These are phyloP conservation scores for Candida vaughaniae DNA, from an alignment of 805 yeast genomes.

Conservation along the genomic window DNA sequence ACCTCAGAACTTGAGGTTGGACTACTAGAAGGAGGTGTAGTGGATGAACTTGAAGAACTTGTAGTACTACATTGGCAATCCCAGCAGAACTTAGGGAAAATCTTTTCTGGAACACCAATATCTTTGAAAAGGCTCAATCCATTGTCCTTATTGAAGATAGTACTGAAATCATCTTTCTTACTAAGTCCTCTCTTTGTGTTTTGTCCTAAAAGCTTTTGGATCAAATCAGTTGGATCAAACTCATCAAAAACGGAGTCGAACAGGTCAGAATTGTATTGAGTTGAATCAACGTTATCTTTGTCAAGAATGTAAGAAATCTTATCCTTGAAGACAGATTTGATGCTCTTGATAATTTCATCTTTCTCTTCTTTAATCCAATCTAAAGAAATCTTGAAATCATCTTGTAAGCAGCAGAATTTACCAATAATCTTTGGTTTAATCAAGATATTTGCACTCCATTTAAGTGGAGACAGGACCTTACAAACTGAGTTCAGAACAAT, in stretches of 20 bases:
- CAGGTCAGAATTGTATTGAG: conserved; percentile 1
- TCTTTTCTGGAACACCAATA: conserved; percentile 6
- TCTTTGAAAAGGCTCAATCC: conserved; percentile 4
- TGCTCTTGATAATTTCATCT: conserved; percentile 4
- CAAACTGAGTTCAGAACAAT: conserved; percentile 11
- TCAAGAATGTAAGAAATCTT: conserved; percentile 6
- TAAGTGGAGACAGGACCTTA: conserved; percentile 14
- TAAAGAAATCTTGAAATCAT: conserved; percentile 18
- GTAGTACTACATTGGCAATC: conserved; percentile 12
- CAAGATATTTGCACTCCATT: conserved; percentile 23
- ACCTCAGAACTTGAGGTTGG: conserved; percentile 1
- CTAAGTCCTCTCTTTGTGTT: neutral
- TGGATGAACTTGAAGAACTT: conserved; percentile 1
- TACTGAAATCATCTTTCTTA: neutral
- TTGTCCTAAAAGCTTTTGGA: conserved; percentile 5
- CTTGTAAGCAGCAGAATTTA: conserved; percentile 25
- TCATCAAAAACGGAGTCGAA: conserved; percentile 2
- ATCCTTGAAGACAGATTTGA: conserved; percentile 6
- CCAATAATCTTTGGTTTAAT: conserved; percentile 17
- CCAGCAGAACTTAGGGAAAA: conserved; percentile 14
- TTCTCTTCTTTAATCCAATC: conserved; percentile 9
- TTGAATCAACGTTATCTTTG: conserved; percentile 2
- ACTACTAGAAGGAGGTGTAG: conserved; percentile 1
- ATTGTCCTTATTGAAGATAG: neutral
- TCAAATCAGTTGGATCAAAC: conserved; percentile 8